phyloP scores from a whole-genome alignment of 139 green algal species.

The Bryopsis sp. region DNA sequence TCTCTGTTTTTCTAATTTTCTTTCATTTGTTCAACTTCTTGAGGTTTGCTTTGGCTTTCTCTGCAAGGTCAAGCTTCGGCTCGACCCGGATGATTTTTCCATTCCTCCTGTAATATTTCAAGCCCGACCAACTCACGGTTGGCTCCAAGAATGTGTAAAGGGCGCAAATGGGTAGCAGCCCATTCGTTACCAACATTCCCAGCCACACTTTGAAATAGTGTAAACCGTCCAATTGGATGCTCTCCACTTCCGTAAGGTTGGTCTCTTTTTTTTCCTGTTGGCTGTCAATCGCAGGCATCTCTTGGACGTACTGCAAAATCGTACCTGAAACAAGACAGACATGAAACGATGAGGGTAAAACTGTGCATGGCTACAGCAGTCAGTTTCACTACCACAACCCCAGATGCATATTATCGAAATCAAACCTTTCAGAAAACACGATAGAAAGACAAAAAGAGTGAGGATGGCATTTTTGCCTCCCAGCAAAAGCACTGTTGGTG shows the following conservation, averaged over 20 bases:
- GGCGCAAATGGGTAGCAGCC: conserved; percentile 37
- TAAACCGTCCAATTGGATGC: neutral
- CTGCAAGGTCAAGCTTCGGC: no score
- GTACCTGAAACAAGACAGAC: neutral
- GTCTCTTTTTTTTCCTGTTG: neutral
- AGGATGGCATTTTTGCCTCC: neutral
- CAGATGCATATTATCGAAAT: neutral
- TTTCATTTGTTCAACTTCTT: no score
- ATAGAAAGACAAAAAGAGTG: neutral
- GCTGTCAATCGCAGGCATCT: neutral
- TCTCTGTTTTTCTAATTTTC: no score
- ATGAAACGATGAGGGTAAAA: neutral
- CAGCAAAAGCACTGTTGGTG: neutral
- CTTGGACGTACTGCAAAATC: neutral
- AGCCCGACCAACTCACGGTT: conserved; percentile 25
- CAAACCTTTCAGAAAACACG: neutral
- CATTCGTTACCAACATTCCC: conserved; percentile 26
- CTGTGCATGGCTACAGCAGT: neutral
- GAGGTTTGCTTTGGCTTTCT: no score
- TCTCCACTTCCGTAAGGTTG: neutral
- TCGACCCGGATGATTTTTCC: conserved; percentile 32
- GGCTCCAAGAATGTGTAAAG: conserved; percentile 32
- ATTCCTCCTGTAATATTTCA: conserved; percentile 24
- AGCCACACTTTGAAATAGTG: conserved; percentile 16
- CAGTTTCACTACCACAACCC: neutral